Percentiles rank a stretch among this genome's conserved stretches.
These are phyloP conservation scores for Remersonia thermophila DNA, from an alignment of 2,329 filamentous ascomycete genomes.

Conservation along the genomic window DNA sequence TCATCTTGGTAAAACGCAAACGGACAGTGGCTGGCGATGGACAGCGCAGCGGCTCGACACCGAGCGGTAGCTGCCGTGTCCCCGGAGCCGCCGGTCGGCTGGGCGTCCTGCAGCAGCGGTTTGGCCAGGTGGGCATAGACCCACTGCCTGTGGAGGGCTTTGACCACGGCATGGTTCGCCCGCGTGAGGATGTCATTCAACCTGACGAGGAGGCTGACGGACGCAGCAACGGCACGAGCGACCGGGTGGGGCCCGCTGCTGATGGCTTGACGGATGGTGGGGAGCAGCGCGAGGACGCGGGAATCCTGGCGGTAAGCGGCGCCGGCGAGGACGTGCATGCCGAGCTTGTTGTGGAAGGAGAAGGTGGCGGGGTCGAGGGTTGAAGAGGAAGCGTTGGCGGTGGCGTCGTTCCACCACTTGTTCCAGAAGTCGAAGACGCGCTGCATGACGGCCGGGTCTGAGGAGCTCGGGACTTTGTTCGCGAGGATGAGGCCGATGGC, in stretches of 20 bases:
- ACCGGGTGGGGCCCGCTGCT: conserved; percentile 13
- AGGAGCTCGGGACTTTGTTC: conserved; percentile 29
- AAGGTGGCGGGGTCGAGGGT: conserved; percentile 7
- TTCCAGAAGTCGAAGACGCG: conserved; percentile 14
- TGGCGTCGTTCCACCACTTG: conserved; percentile 10
- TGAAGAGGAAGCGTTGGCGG: conserved; percentile 1
- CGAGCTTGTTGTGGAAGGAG: conserved; percentile 12
- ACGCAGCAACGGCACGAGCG: conserved; percentile 28
- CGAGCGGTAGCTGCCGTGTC: conserved; percentile 23
- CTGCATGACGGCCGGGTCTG: conserved; percentile 11
- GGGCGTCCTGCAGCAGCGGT: conserved; percentile 33
- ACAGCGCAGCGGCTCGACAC: conserved; percentile 35
- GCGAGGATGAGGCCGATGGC: conserved; percentile 29
- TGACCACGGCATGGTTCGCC: conserved; percentile 31
- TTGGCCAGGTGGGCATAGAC: conserved; percentile 34
- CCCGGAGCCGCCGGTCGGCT: conserved; percentile 18
- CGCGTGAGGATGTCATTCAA: conserved; percentile 27
- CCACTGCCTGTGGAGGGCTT: conserved; percentile 34
- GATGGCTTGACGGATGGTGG: conserved; percentile 22
- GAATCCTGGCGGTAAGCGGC: conserved; percentile 23
- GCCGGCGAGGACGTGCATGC: conserved; percentile 20
- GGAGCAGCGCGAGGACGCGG: conserved; percentile 22
- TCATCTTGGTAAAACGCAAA: conserved; percentile 42
- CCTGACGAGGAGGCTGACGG: conserved; percentile 31
- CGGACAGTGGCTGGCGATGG: conserved; percentile 36